phyloP scores from a whole-genome alignment of 768 basidiomycete genomes.

The Tricholoma furcatifolium region DNA sequence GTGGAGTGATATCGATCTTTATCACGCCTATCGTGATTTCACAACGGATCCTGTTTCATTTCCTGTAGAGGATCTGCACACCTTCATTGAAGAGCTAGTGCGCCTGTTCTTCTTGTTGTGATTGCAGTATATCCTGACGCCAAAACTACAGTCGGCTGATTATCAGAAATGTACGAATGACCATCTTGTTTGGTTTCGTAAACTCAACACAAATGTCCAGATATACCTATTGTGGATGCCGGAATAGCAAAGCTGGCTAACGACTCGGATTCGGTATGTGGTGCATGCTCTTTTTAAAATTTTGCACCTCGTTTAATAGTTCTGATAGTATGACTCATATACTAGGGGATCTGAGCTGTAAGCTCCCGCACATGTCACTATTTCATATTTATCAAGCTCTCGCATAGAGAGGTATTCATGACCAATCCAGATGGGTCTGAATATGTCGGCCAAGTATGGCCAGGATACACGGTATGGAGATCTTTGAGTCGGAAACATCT shows the following conservation, averaged over 20 bases:
- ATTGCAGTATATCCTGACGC: too few species aligned
- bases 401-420: conserved; percentile 60
- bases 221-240: conserved; percentile 71
- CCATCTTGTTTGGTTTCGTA: neutral
- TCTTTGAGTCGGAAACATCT: neutral
- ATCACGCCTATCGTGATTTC: conserved; percentile 67
- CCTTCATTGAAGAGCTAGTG: conserved; percentile 58
- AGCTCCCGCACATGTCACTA: conserved; percentile 17
- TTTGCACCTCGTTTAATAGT: neutral
- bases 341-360: conserved; percentile 58
- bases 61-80: conserved; percentile 49
- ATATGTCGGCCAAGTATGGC: conserved; percentile 78
- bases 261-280: conserved; percentile 59
- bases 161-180: conserved; percentile 44
- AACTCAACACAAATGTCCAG: conserved; percentile 32
- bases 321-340: conserved; percentile 65
- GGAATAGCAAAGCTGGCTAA: conserved; percentile 59
- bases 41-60: conserved; percentile 66
- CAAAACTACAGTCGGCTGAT: conserved; percentile 31
- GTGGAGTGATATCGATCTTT: conserved; percentile 81
- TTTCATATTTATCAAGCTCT: neutral
- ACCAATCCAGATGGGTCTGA: conserved; percentile 73
- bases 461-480: conserved; percentile 60
- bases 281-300: too few species aligned
- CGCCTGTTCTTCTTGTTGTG: conserved; percentile 12